Conservation (phyloP, 2,329 filamentous ascomycete species). For the Purpureocillium takamizusanense region DNA sequence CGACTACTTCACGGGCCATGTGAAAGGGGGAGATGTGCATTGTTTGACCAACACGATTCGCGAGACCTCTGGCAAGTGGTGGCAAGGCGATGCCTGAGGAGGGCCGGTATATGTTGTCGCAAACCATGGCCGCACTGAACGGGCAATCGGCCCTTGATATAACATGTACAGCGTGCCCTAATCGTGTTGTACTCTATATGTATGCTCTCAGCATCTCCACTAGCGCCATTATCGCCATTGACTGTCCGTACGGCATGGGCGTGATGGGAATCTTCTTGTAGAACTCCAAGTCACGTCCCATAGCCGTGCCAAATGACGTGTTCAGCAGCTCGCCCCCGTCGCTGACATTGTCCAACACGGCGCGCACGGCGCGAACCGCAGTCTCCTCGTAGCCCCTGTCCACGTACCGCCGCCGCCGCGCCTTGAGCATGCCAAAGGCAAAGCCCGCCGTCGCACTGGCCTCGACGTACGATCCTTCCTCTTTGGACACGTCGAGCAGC, state of each 20-base stretch:
- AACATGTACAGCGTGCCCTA: too few relatives aligned
- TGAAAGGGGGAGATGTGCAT: slow-evolving; percentile 15
- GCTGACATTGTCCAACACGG: slow-evolving; percentile 58
- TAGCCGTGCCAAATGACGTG: slow-evolving; percentile 70
- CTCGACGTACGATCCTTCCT: slow-evolving; percentile 65
- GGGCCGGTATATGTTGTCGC: too few relatives aligned
- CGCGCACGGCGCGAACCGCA: slow-evolving; percentile 57
- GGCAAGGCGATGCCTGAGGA: not conserved
- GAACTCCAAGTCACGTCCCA: slow-evolving; percentile 65
- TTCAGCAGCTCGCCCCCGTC: slow-evolving; percentile 60
- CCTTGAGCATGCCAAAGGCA: slow-evolving; percentile 71
- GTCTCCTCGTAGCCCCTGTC: slow-evolving; percentile 49
- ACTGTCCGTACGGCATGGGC: slow-evolving; percentile 77
- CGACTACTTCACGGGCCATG: slow-evolving; percentile 17
- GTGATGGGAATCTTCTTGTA: slow-evolving; percentile 70
- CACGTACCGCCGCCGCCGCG: slow-evolving; percentile 60
- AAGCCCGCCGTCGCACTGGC: slow-evolving; percentile 74
- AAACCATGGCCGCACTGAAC: too few relatives aligned
- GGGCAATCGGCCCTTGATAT: too few relatives aligned
- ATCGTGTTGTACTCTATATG: slow-evolving; percentile 11
- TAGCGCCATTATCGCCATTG: slow-evolving; percentile 76
- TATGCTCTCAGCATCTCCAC: slow-evolving; percentile 59
- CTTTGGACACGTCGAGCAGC: slow-evolving; percentile 56
- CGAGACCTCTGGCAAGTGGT: slow-evolving; percentile 6
- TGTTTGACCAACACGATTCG: slow-evolving; percentile 12